Evolutionary conservation across 2,329 filamentous ascomycete genomes (phyloP).

Genomic region (Fusarium liriodendri): DNA sequence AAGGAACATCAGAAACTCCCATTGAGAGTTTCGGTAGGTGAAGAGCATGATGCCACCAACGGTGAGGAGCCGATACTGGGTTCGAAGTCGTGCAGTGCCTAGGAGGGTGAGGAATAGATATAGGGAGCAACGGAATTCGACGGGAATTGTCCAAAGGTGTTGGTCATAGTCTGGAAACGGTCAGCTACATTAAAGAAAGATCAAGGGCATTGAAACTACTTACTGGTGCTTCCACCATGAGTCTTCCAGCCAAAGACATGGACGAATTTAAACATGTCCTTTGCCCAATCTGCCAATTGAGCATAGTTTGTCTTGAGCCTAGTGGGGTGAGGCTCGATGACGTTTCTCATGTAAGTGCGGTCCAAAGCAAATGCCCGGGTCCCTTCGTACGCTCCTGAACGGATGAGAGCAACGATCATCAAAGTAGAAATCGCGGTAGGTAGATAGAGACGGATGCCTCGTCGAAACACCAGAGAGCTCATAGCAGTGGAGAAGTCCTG

Average conservation of each 20-base stretch:
- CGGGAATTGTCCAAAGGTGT: constrained; percentile 72
- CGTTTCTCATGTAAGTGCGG: constrained; percentile 57
- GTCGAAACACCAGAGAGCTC: constrained; percentile 63
- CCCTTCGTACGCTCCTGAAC: constrained; percentile 60
- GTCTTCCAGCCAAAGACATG: constrained; percentile 64
- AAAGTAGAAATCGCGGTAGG: constrained; percentile 64
- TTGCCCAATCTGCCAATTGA: constrained; percentile 60
- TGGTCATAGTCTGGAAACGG: constrained; percentile 59
- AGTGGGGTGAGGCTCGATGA: constrained; percentile 60
- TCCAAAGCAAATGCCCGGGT: constrained; percentile 60
- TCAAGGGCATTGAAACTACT: constrained; percentile 14
- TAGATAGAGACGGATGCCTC: constrained; percentile 63
- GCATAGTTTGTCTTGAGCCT: constrained; percentile 50
- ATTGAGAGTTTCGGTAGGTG: constrained; percentile 59
- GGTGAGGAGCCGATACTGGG: constrained; percentile 54
- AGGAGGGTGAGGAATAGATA: constrained; percentile 66
- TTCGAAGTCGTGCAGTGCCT: constrained; percentile 60
- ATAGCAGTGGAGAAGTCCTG: constrained; percentile 58
- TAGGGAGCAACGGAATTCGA: constrained; percentile 69
- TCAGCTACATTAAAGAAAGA: neutral
- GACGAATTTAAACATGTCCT: constrained; percentile 61
- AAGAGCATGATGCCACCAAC: constrained; percentile 57
- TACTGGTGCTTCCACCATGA: constrained; percentile 59
- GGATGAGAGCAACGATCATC: constrained; percentile 57
- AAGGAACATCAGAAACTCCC: constrained; percentile 68